Conservation (phyloP, 345 rosid genomes). For the Aquilaria malaccensis region DNA sequence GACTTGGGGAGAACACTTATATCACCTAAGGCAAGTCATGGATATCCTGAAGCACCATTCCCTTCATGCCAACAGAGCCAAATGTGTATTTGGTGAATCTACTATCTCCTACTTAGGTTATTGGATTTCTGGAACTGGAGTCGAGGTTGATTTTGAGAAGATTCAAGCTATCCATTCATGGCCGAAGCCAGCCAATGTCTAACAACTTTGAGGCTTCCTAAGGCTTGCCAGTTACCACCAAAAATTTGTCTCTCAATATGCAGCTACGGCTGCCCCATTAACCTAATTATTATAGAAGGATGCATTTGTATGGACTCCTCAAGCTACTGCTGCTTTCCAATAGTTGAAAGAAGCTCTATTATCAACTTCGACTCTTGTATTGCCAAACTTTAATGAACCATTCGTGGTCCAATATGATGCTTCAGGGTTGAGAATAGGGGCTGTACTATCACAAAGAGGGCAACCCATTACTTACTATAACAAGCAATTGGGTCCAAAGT, state of each 20-base stretch:
- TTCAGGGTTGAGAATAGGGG: neutral
- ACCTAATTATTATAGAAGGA: neutral
- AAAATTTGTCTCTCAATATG: neutral
- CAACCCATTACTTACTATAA: neutral
- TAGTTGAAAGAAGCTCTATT: neutral
- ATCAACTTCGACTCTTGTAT: too few species aligned
- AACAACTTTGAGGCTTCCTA: neutral
- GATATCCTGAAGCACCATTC: neutral
- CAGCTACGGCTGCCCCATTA: neutral
- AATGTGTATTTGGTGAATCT: neutral
- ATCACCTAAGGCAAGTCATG: neutral
- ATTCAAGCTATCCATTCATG: neutral
- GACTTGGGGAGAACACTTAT: neutral
- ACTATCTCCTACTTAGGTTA: neutral
- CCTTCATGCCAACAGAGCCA: neutral
- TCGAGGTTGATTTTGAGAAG: neutral
- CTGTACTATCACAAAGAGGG: neutral
- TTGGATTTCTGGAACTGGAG: neutral
- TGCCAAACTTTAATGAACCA: neutral
- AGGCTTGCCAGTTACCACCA: neutral
- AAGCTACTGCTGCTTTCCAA: neutral
- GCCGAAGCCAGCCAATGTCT: neutral
- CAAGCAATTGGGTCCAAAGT: neutral
- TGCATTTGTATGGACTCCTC: neutral
- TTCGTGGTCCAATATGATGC: conserved; percentile 1